Base-by-base conservation (phyloP, 2,329 filamentous ascomycete species). In the Sarocladium kiliense region DNA sequence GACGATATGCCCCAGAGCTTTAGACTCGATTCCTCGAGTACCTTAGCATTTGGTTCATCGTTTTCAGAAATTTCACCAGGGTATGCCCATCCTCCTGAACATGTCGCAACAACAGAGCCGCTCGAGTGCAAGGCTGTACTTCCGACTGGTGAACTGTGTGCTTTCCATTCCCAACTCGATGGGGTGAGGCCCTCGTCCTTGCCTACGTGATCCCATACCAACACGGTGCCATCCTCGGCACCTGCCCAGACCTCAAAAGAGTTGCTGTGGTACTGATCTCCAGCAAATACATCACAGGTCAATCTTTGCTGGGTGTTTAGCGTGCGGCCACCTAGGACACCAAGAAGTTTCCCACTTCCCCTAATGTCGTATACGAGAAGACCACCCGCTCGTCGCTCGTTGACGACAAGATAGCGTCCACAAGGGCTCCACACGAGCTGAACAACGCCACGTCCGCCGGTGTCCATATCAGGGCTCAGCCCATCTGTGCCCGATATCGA, bases 241-340 rank as follows among this genome's bases (percentile, higher is more conserved):
- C 84, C 84, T 5, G 80, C 80, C 84, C 84, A 87, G 45, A 86
- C 74, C 64, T 87, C 84, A 58, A 83, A 84, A 1, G 76, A 75
- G 1, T 70, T 69, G 0, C 58, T 56, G 0, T 63, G 58, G 30
- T 27, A n/a, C 14, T 19, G 19, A 36, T 51, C 47, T 3, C 73
- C 71, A 0, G 74, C 70, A 59, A 80, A 86, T 2, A 82, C 73
- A 62, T 85, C 79, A 56, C 79, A 78, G 11, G 67, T 71, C 37
- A 86, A 65, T 37, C 79, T 75, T 64, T 86, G 84, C 60, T 84
- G 82, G 0, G 77, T 79, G 2, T 64, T 63, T 3, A 78, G 74
- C 6, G 70, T 65, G 21, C 82, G 77, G 3, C 79, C 81, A 0
- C 70, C 65, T 11, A 86, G 67, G 54, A 75, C 74, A n/a, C 74